Evolutionary conservation across 2,329 filamentous ascomycete species (phyloP), one percentile per base, ranked within the genome.

Genomic region (Ceratocystis eucalypticola): DNA sequence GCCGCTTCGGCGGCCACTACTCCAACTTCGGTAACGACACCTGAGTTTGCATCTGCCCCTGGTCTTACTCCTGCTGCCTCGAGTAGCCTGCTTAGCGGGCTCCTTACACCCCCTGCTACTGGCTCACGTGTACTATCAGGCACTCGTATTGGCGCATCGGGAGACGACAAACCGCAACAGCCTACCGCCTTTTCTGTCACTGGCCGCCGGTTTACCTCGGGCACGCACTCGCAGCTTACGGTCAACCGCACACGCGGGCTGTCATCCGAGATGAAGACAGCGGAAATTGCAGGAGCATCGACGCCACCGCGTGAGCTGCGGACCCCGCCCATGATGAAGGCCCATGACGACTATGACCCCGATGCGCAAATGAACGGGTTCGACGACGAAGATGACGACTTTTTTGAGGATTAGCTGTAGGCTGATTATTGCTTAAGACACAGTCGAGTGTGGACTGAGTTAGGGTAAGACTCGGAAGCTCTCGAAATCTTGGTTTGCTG

Each of bases 41-140:
- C 44, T 2, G 62, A 65, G 8, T n/a, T 28, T 15, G 20, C 64
- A 12, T 30, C 61, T 25, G 57, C 65, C 1, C 33, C 37, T 7
- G 44, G 22, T 15, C 30, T 50, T 33, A 25, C 48, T 10, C 10
- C 37, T 4, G 48, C 55, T 25, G 62, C 20, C 10, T 80, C 83
- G 65, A 84, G 73, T 72, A 77, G 80, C 62, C 87, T 91, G 68
- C 79, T 92, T 22, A 87, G 87, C 0, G 92, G 92, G 1, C 83
- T 96, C 25, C 81, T 96, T 79, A 96, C 93, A 0, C 92, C 93
- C n/a, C 93, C 92, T 3, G 85, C 88, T 37, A 91, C 88, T 3
- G 84, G 85, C 65, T 75, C 88, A 61, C 86, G 88, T 55, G 41
- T 62, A 7, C 8, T 67, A 46, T 41, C 65, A 7, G 37, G 45